Conservation (phyloP, 2,329 filamentous ascomycete genomes). For the Plenodomus tracheiphilus region DNA sequence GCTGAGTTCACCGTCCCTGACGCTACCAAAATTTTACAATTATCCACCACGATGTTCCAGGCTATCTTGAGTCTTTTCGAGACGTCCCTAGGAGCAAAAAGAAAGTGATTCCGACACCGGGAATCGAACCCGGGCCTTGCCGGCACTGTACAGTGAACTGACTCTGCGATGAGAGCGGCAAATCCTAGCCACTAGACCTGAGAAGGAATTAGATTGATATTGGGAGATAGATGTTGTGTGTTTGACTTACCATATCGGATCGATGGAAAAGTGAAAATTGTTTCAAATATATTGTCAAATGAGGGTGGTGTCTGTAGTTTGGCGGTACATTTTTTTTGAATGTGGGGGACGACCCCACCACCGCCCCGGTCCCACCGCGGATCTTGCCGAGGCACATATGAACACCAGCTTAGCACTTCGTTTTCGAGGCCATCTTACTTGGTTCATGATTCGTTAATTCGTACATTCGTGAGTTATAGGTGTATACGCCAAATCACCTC, state of each 20-base stretch:
- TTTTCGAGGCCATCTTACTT: no score
- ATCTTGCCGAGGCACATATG: background rate
- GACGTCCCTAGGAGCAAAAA: constrained; percentile 1
- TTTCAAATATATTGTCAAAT: background rate
- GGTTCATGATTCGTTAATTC: no score
- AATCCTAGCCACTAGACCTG: constrained; percentile 14
- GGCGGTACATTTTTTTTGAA: no score
- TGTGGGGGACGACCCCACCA: background rate
- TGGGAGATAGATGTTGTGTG: no score
- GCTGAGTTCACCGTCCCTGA: no score
- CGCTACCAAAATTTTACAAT: no score
- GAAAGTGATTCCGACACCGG: constrained; percentile 8
- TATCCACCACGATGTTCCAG: no score
- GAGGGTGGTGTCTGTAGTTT: no score
- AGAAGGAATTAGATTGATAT: no score
- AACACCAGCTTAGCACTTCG: no score
- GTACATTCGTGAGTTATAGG: no score
- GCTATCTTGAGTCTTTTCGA: no score
- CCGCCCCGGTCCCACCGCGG: background rate
- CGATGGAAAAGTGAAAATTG: background rate
- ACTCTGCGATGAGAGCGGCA: constrained; percentile 15
- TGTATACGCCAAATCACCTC: background rate
- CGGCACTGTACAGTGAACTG: constrained; percentile 12
- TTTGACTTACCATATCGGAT: constrained; percentile 5
- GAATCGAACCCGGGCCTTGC: constrained; percentile 17